Base-by-base conservation (phyloP, 495 filamentous ascomycete species). In the Apiosordaria backusii region DNA sequence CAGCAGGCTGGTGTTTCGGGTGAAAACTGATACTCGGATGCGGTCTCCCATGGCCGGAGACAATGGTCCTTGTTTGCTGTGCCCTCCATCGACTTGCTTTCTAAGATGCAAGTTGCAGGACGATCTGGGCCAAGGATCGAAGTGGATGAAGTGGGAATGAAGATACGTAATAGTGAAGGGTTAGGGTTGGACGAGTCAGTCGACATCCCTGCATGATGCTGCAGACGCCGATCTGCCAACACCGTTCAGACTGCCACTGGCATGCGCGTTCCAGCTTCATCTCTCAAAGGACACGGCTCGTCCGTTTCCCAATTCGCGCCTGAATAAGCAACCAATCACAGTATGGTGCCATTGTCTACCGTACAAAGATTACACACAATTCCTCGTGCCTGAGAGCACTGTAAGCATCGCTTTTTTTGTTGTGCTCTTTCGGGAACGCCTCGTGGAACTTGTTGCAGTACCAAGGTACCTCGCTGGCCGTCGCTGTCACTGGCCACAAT, bases 321-420 rank as follows among this genome's bases (percentile, higher is more conserved):
- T 66, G 67, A 69, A 69, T 69, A 69, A 25, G 27, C 60, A 50
- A 50, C 64, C 67, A 66, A 66, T 69, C 61, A 59, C 35, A 29
- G 15, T 27, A 66, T 69, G 67, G 67, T 69, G 50, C 13, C 60
- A 57, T 59, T 54, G 24, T 63, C 26, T 35, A 18, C 23, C 15
- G 4, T 29, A 59, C 63, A 62, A 50, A 63, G 59, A 59, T 50
- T 21, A 52, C 60, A 63, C 40, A 45, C 45, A 50, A 66, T 50
- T 50, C 24, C 21, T 24, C 25, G 26, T 59, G 25, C 55, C 16
- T 50, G 55, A 45, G 50, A 5, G 62, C 45, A 61, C 61, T 65
- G 62, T 24, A 6, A 23, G 50, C 18, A 22, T 13, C 26, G 52
- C 7, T 2, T 25, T 60, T 40, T 24, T 64, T 66, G 40, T 63